A percentile compares a stretch with the other conserved stretches of the same genome.
Evolutionary conservation across 441 rosid species (phyloP).

Genomic region (Populus hybrid): DNA sequence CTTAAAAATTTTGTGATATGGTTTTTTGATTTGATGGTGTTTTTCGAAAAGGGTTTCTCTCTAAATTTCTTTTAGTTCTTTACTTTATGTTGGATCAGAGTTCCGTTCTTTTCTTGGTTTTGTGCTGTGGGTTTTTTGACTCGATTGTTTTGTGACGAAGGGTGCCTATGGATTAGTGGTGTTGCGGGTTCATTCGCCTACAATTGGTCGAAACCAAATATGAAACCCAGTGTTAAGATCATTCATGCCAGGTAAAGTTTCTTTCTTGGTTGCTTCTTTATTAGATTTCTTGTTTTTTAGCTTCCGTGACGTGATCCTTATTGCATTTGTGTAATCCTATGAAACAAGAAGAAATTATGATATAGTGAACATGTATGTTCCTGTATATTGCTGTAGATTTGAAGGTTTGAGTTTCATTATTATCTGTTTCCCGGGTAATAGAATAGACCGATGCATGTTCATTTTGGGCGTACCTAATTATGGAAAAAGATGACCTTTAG

Average conservation of each 20-base stretch:
- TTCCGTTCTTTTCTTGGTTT: not conserved
- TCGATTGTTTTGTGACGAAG: constrained; percentile 24
- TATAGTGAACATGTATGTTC: not conserved
- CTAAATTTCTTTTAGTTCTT: not conserved
- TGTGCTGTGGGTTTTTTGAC: not conserved
- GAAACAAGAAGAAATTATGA: not conserved
- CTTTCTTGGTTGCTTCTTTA: not conserved
- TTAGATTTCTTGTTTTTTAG: not conserved
- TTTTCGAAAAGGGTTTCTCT: not conserved
- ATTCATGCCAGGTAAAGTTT: constrained; percentile 77
- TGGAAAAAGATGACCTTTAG: not conserved
- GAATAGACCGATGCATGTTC: not conserved
- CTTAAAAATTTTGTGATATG: not conserved
- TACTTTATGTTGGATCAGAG: not conserved
- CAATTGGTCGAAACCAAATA: constrained; percentile 89
- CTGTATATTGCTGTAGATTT: not conserved
- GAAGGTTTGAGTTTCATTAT: not conserved
- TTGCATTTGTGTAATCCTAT: not conserved
- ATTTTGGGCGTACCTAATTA: not conserved
- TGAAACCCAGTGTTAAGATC: constrained; percentile 92
- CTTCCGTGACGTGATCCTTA: not conserved
- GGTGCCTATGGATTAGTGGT: constrained; percentile 85
- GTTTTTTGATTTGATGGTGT: not conserved
- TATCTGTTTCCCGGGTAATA: not conserved
- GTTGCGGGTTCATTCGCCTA: constrained; percentile 82